phyloP scores from a whole-genome alignment of 768 basidiomycete genomes.

The Suillus paluster region DNA sequence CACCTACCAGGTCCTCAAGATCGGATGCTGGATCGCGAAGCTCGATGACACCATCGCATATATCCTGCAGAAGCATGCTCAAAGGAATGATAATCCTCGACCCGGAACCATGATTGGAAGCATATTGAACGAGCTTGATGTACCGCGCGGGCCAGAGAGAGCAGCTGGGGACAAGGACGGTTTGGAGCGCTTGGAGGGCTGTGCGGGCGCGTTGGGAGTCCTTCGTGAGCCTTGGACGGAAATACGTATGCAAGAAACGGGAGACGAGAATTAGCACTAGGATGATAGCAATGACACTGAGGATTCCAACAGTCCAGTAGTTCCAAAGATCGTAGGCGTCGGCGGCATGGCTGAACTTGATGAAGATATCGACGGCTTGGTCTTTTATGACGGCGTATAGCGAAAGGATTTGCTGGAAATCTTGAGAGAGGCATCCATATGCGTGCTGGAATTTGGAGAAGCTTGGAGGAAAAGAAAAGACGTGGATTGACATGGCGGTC shows the following conservation, averaged over 20 bases:
- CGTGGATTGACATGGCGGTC: no score
- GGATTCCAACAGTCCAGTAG: no score
- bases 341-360: neutral
- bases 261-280: neutral
- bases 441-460: no score
- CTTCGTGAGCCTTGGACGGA: conserved; percentile 9
- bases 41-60: conserved; percentile 47
- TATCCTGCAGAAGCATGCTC: conserved; percentile 39
- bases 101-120: conserved; percentile 12
- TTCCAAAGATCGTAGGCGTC: neutral
- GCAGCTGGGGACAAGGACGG: conserved; percentile 47
- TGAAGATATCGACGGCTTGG: neutral
- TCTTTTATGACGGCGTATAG: no score
- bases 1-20: conserved; percentile 41
- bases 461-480: no score
- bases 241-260: neutral
- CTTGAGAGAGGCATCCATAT: no score
- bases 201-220: conserved; percentile 19
- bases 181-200: conserved; percentile 42
- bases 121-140: conserved; percentile 31
- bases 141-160: conserved; percentile 50
- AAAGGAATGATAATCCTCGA: conserved; percentile 38
- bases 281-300: neutral
- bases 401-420: no score
- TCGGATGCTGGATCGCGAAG: conserved; percentile 44